A percentile compares a stretch with the other conserved stretches of the same genome.
These are phyloP conservation scores for Exophiala sideris DNA, from an alignment of 2,329 filamentous ascomycete species.

Conservation along the genomic window DNA sequence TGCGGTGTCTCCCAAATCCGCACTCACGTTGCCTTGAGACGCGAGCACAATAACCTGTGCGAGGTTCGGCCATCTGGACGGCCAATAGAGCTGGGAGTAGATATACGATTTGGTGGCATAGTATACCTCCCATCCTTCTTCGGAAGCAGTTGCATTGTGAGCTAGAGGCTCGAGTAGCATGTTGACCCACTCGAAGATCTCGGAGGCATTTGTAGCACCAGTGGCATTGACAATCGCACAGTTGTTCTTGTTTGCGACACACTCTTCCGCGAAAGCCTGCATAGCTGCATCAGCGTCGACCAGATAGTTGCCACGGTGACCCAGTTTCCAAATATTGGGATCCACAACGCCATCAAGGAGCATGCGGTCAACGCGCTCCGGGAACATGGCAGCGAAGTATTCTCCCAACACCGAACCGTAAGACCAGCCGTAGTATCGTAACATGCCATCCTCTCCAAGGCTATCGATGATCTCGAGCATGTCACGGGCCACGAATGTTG, in stretches of 20 bases:
- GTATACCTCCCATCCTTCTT: neutral
- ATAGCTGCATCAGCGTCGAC: slow-evolving; percentile 7
- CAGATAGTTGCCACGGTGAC: slow-evolving; percentile 1
- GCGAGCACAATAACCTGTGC: neutral
- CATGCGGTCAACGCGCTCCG: slow-evolving; percentile 37
- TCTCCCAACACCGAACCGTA: slow-evolving; percentile 35
- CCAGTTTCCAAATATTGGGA: slow-evolving; percentile 6
- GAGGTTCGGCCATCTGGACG: slow-evolving; percentile 1
- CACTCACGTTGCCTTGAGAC: neutral
- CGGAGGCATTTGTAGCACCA: neutral
- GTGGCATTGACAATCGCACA: slow-evolving; percentile 1
- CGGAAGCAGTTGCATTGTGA: neutral
- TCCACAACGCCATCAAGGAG: slow-evolving; percentile 31
- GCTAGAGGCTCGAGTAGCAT: neutral
- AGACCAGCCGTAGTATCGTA: slow-evolving; percentile 28
- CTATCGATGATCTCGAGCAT: slow-evolving; percentile 46
- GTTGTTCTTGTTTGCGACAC: neutral
- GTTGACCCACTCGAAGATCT: slow-evolving; percentile 11
- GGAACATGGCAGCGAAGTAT: slow-evolving; percentile 40
- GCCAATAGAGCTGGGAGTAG: slow-evolving; percentile 6
- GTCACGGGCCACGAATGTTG: slow-evolving; percentile 45
- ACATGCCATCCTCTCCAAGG: slow-evolving; percentile 39
- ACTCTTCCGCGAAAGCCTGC: slow-evolving; percentile 2
- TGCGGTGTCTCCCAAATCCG: neutral
- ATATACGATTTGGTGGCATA: neutral